Base-by-base conservation (phyloP, 768 basidiomycete genomes). In the Gautieria morchelliformis region DNA sequence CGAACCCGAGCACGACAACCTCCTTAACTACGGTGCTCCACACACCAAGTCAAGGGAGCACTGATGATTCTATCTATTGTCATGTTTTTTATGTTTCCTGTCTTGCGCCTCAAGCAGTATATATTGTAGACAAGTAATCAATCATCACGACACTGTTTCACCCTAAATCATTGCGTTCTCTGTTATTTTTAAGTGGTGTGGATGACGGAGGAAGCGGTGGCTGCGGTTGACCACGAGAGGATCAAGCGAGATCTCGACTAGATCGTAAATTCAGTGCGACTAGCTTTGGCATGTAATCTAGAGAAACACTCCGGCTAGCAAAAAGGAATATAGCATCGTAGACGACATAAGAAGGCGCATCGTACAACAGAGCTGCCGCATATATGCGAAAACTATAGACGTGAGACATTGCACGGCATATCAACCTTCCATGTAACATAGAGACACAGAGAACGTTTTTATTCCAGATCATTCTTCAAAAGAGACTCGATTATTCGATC, bases 1-100 rank as follows among this genome's bases (percentile, higher is more conserved):
- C 51, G 51, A 52, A 24, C 37, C 51, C 20, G 51, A 52, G 15
- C 33, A 15, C n/a, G 51, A 52, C n/a, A 52, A 52, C n/a, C 17
- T 44, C n/a, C 42, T 44, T 19, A 44, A 44, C n/a, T 44, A n/a
- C 20, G 42, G 42, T 1, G 42, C 5, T 9, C 9, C 17, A 44
- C 42, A 37, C 9, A 37, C 35, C 9, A 37, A 37, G 35, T 9
- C 8, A 14, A 37, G 14, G 14, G 35, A 37, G 35, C 35, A 37
- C 14, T 37, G 35, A 44, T 9, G 11, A n/a, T n/a, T n/a, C n/a
- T n/a, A n/a, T 44, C 40, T 41, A n/a, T 41, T n/a, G 9, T 41
- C 3, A 14, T 3, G 2, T 41, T 41, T n/a, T 41, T 41, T 41
- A 41, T 41, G 4, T 27, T 27, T 27, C 27, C 27, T 27, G 27